A percentile compares a stretch with the other conserved stretches of the same genome.
phyloP scores from a whole-genome alignment of 1,284 basidiomycete species.

The Rhodotorula sp. region DNA sequence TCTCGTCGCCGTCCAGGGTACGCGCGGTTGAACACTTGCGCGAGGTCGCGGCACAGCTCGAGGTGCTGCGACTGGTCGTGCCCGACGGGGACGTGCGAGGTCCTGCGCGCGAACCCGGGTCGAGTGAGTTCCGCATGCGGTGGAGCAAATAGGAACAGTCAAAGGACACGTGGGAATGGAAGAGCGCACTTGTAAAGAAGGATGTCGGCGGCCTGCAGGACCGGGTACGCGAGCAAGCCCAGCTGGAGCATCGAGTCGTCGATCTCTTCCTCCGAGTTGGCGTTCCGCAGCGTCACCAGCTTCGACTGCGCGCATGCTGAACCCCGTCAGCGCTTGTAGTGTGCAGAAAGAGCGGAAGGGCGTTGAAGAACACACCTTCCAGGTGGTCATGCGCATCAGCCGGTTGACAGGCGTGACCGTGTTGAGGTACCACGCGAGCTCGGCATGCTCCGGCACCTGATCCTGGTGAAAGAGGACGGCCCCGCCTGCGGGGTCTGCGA shows the following conservation, averaged over 20 bases:
- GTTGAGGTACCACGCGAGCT: slow-evolving; percentile 88
- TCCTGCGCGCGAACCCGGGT: background rate
- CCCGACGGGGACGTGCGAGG: slow-evolving; percentile 88
- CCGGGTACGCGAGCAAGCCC: slow-evolving; percentile 88
- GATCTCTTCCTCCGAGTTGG: slow-evolving; percentile 70
- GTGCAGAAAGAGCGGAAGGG: background rate
- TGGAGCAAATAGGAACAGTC: no score
- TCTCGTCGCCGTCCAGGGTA: slow-evolving; percentile 29
- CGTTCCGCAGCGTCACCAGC: slow-evolving; percentile 71
- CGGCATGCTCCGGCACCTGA: slow-evolving; percentile 79
- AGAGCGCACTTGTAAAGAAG: slow-evolving; percentile 71
- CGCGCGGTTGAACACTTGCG: slow-evolving; percentile 75
- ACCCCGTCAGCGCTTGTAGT: background rate
- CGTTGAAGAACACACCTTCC: slow-evolving; percentile 35
- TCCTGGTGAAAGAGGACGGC: slow-evolving; percentile 87
- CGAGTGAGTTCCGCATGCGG: background rate
- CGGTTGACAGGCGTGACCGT: slow-evolving; percentile 82
- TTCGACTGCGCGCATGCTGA: slow-evolving; percentile 60
- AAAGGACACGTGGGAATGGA: background rate
- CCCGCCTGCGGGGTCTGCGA: slow-evolving; percentile 66
- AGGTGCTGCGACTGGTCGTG: slow-evolving; percentile 95
- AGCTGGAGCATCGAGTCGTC: slow-evolving; percentile 79
- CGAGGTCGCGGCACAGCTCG: slow-evolving; percentile 81
- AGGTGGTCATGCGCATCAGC: slow-evolving; percentile 54
- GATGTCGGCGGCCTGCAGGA: slow-evolving; percentile 92